A percentile compares a stretch with the other conserved stretches of the same genome.
These are phyloP conservation scores for Acidomyces sp. DNA, from an alignment of 495 filamentous ascomycete genomes.

Conservation along the genomic window DNA sequence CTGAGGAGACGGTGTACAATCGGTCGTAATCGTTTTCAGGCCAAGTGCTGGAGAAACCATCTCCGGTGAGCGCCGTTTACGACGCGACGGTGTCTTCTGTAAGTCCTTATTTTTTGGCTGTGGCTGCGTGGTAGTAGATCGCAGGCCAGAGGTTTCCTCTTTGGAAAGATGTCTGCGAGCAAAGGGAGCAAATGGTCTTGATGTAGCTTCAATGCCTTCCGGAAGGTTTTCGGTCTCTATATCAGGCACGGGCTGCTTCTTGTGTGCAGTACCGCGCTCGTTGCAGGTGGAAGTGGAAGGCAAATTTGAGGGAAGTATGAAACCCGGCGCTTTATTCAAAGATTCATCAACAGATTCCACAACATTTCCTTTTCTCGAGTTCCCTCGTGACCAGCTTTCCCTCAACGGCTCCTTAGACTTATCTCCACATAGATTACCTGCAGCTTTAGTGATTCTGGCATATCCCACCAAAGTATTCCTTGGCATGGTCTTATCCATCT, in stretches of 20 bases:
- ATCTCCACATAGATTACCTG: too few species aligned
- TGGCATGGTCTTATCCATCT: constrained; percentile 10
- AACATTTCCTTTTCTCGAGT: too few species aligned
- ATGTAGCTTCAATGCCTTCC: neutral
- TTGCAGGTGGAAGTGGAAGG: too few species aligned
- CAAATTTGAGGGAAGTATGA: too few species aligned
- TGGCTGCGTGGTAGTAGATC: neutral
- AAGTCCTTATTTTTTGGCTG: neutral
- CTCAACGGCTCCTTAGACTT: too few species aligned
- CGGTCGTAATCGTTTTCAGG: constrained; percentile 11
- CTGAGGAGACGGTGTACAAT: constrained; percentile 16
- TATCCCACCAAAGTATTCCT: constrained; percentile 16
- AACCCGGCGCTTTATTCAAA: too few species aligned
- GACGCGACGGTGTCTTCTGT: constrained; percentile 5
- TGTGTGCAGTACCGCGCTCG: too few species aligned
- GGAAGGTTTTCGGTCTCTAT: neutral
- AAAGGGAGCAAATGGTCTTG: neutral
- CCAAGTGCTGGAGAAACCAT: constrained; percentile 10
- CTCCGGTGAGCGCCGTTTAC: constrained; percentile 12
- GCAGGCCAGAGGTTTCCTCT: neutral
- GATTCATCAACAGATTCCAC: too few species aligned
- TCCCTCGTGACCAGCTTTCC: too few species aligned
- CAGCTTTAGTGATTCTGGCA: constrained; percentile 13
- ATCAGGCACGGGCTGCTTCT: too few species aligned
- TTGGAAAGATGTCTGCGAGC: neutral